Percentiles rank a stretch among this genome's conserved stretches.
These are phyloP conservation scores for Stromatinia cepivora DNA, from an alignment of 2,329 filamentous ascomycete species.

Conservation along the genomic window DNA sequence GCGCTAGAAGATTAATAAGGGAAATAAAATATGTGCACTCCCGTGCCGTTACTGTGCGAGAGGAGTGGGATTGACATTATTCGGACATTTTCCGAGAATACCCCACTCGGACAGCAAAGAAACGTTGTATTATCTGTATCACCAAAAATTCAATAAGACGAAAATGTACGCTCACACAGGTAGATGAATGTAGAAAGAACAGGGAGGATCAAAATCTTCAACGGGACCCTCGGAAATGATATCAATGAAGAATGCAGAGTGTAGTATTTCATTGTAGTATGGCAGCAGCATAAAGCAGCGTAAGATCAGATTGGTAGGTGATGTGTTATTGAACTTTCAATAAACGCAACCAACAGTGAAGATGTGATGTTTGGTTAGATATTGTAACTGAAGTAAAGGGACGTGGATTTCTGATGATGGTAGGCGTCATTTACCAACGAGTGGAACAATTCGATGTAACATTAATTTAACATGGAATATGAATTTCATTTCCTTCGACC, in stretches of 20 bases:
- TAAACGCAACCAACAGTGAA: not conserved
- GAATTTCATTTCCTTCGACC: conserved; percentile 1
- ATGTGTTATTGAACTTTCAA: conserved; percentile 17
- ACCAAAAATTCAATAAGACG: not conserved
- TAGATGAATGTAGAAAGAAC: too few relatives aligned
- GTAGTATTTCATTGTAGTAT: not conserved
- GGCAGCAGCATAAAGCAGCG: not conserved
- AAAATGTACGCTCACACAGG: not conserved
- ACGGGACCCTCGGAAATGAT: conserved; percentile 10
- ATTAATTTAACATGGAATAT: not conserved
- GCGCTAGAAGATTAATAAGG: conserved; percentile 22
- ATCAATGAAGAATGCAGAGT: conserved; percentile 1
- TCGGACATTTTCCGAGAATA: conserved; percentile 9
- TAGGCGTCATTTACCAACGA: not conserved
- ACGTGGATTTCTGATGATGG: not conserved
- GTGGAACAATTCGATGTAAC: conserved; percentile 2
- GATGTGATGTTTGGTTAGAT: conserved; percentile 2
- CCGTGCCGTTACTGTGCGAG: conserved; percentile 6
- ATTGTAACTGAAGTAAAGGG: not conserved
- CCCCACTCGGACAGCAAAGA: conserved; percentile 8
- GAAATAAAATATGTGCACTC: conserved; percentile 12
- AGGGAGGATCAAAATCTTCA: not conserved
- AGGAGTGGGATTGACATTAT: conserved; percentile 5
- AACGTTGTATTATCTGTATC: conserved; percentile 7
- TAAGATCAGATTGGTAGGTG: conserved; percentile 1